phyloP scores from a whole-genome alignment of 1,139 yeast species.

The Debaryomyces singareniensis region DNA sequence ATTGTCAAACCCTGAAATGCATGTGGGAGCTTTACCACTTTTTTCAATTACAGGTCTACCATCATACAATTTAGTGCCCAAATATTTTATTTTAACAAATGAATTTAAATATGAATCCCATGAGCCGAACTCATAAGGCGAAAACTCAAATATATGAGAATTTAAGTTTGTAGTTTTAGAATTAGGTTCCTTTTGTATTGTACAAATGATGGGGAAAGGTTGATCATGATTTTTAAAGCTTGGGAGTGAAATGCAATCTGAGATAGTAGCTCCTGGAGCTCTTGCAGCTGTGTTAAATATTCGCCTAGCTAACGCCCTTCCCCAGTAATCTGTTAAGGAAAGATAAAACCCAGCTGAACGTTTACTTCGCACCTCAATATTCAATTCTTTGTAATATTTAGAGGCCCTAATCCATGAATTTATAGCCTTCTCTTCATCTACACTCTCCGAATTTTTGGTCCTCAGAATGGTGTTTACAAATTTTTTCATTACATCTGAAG shows the following conservation, averaged over 20 bases:
- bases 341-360: conserved; percentile 47
- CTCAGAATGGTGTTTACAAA: conserved; percentile 2
- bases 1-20: conserved; percentile 60
- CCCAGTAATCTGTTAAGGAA: conserved; percentile 65
- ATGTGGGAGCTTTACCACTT: conserved; percentile 22
- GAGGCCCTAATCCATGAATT: conserved; percentile 25
- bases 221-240: conserved; percentile 21
- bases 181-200: conserved; percentile 27
- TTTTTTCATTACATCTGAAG: background rate
- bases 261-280: conserved; percentile 27
- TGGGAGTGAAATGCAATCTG: conserved; percentile 14
- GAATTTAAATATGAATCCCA: conserved; percentile 51
- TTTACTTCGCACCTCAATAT: conserved; percentile 46
- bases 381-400: conserved; percentile 45
- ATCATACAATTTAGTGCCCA: conserved; percentile 46
- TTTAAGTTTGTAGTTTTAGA: conserved; percentile 13
- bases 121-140: conserved; percentile 66
- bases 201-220: conserved; percentile 38
- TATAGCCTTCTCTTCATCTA: background rate
- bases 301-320: conserved; percentile 48
- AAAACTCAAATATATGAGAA: conserved; percentile 45
- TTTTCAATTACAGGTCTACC: conserved; percentile 15
- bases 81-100: conserved; percentile 45
- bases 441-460: background rate
- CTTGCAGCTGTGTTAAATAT: conserved; percentile 34